Percentiles rank a stretch among this genome's conserved stretches.
Conservation (phyloP, 2,329 filamentous ascomycete genomes). For the Nigrograna mackinnonii region DNA sequence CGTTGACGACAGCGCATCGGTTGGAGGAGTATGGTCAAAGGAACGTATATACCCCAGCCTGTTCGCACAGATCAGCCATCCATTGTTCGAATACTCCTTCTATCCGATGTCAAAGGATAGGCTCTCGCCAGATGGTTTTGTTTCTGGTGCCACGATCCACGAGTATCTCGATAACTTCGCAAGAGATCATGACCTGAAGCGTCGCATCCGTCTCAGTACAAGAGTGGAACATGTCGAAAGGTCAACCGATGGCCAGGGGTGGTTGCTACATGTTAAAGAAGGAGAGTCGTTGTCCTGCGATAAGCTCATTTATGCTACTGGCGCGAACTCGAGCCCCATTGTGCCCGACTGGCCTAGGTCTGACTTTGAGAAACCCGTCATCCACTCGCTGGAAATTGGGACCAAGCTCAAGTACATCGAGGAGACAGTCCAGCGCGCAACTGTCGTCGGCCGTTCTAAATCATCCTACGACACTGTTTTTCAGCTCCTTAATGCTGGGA, state of each 20-base stretch:
- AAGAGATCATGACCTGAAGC: constrained; percentile 6
- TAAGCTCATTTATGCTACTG: constrained; percentile 8
- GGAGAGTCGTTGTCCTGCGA: constrained; percentile 4
- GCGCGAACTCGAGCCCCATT: constrained; percentile 4
- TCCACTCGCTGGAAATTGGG: constrained; percentile 7
- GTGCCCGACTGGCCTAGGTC: constrained; percentile 1
- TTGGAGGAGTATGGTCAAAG: constrained; percentile 9
- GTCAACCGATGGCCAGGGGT: background rate
- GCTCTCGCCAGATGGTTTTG: constrained; percentile 3
- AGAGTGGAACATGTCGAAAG: constrained; percentile 7
- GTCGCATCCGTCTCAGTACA: constrained; percentile 1
- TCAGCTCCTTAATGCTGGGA: constrained; percentile 1
- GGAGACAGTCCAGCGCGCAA: background rate
- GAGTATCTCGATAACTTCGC: constrained; percentile 7
- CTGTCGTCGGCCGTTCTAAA: constrained; percentile 8
- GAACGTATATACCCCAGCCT: constrained; percentile 8
- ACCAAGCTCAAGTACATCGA: no score
- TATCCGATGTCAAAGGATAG: no score
- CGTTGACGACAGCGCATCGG: constrained; percentile 9
- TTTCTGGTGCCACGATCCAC: constrained; percentile 3
- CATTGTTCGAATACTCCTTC: constrained; percentile 8
- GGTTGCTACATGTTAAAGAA: constrained; percentile 3
- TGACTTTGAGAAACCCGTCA: background rate
- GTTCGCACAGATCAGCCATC: constrained; percentile 6
- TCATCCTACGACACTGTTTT: constrained; percentile 4